These are phyloP conservation scores for Lanmaoa rubissima DNA, from an alignment of 768 basidiomycete species.

Conservation along the genomic window DNA sequence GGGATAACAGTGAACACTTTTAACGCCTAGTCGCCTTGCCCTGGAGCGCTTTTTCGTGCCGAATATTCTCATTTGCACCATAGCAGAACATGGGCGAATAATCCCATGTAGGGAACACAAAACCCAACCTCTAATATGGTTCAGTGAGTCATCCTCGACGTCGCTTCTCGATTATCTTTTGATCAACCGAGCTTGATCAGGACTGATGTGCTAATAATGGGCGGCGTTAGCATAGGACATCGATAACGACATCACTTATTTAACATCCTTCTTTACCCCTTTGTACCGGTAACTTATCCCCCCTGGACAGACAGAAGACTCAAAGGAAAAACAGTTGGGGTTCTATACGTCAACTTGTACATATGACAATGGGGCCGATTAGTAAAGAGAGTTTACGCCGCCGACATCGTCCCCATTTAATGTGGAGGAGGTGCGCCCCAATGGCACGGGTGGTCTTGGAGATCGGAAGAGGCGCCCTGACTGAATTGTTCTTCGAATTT, in stretches of 20 bases:
- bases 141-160: neutral
- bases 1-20: neutral
- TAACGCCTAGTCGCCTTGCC: neutral
- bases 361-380: conserved; percentile 88
- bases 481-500: conserved; percentile 9
- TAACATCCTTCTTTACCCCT: conserved; percentile 39
- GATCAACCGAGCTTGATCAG: conserved; percentile 97
- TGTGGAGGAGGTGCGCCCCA: conserved; percentile 96
- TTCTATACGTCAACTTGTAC: conserved; percentile 16
- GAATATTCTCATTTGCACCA: neutral
- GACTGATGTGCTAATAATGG: conserved; percentile 76
- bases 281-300: neutral
- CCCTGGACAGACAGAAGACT: neutral
- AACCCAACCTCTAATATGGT: neutral
- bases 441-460: conserved; percentile 69
- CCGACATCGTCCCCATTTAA: conserved; percentile 93
- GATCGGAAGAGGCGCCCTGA: conserved; percentile 63
- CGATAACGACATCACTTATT: conserved; percentile 92
- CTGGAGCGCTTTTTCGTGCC: neutral
- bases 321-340: neutral
- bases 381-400: conserved; percentile 91
- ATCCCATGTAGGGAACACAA: neutral
- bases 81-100: neutral
- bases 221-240: conserved; percentile 95
- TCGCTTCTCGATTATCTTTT: conserved; percentile 68